Evolutionary conservation across 1,139 yeast species (phyloP), one percentile per base, ranked within the genome.

Genomic region (Protomyces macrosporus): DNA sequence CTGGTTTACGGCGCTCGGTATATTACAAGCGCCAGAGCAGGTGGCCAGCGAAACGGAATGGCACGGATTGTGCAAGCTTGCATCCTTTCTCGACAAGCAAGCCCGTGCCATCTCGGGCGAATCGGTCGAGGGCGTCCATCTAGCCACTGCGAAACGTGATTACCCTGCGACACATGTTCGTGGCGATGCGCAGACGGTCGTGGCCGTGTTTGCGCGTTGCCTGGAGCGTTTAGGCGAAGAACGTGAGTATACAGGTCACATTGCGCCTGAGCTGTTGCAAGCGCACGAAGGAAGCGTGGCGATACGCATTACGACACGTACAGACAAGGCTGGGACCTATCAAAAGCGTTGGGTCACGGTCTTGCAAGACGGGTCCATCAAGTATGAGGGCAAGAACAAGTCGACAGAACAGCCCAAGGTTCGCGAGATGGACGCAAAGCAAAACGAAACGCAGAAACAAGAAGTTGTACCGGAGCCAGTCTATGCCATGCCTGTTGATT

Each of bases 1-100:
- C 72, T 87, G 95, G 91, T 76, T 84, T 34, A 77, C 87, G 3
- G 75, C 72, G 3, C 37, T 63, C 32, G 62, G 62, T 33, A 39
- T 51, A 12, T 33, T 58, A 10, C 56, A 52, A 4, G 2, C 16
- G 14, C 33, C 52, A n/a, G 53, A 14, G n/a, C 40, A 34, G 23
- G 33, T 58, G 4, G 14, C 32, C 14, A 33, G 14, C 9, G 12
- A 40, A 30, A 45, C 39, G 36, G 32, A 51, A 34, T 42, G 48
- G 48, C 39, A n/a, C 6, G 62, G 62, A 5, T 39, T 40, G 12
- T 32, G 34, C 32, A 32, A 34, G 16, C 32, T 58, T 14, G 52
- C 55, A 5, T 14, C 30, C 12, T 52, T 16, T 34, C 45, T 58
- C 12, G 42, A 10, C 6, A 30, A 14, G n/a, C 42, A 48, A 34